Base-by-base conservation (phyloP, 1,139 yeast genomes). In the Diutina catenulata region DNA sequence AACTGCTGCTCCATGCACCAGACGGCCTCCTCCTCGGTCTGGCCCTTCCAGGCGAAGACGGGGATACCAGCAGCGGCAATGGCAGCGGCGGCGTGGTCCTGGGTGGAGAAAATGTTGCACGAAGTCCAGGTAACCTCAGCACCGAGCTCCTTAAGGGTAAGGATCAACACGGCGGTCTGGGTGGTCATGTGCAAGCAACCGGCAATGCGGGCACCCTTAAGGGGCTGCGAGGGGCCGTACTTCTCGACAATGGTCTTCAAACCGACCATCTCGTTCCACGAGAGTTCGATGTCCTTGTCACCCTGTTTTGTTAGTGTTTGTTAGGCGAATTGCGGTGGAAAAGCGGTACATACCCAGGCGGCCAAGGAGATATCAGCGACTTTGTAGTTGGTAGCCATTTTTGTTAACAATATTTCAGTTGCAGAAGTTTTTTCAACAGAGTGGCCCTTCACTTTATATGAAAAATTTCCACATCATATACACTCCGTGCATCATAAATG, bases 1-100 rank as follows among this genome's bases (percentile, higher is more conserved):
- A 91, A 80, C 76, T 93, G 98, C 73, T 91, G 98, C 74, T 93
- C 97, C 57, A 91, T 87, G 78, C 99, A 91, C 99, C 99, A 91
- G 59, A 79, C 64, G 80, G 91, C 91, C 74, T 91, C 99, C 74
- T 91, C 98, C 68, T 91, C 99, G 65, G 98, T 86, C 77, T 91
- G 98, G 63, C 99, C 98, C 78, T 91, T 91, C 98, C 98, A 93
- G 57, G 99, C 99, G 55, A 87, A 93, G 50, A 93, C 99, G 61
- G 99, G 98, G 45, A 91, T 94, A 71, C 98, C 99, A 53, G 96
- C 69, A 54, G 98, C 98, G 55, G 99, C 99, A 66, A 93, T 91
- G 57, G 98, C 98, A 59, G 99, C 97, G 57, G 99, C 98, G 53
- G 97, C 97, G 64, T 91, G 97, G 70, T 91, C 98, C 74, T 91